Percentiles rank a stretch among this genome's conserved stretches.
phyloP scores from a whole-genome alignment of 2,329 filamentous ascomycete species.

The Diaporthe sp. region DNA sequence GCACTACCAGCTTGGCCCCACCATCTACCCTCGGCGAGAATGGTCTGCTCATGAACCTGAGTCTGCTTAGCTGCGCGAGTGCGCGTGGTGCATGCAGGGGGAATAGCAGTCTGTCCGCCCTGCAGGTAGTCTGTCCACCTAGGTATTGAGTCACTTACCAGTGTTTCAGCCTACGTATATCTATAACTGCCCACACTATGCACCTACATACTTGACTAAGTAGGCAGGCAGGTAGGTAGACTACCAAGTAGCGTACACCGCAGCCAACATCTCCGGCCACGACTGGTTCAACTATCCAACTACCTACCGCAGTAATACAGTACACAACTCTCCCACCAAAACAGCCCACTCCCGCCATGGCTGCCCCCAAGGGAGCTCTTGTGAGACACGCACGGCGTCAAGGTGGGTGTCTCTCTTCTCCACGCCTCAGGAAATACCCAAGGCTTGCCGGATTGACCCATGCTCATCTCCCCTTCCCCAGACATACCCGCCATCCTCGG shows the following conservation, averaged over 20 bases:
- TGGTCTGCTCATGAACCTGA: not conserved
- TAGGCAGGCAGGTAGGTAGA: too few species aligned
- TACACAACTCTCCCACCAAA: too few species aligned
- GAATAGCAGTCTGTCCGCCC: too few species aligned
- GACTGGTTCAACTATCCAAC: too few species aligned
- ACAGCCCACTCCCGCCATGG: not conserved
- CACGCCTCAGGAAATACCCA: slow-evolving; percentile 19
- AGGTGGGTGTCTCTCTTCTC: slow-evolving; percentile 55
- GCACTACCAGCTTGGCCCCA: not conserved
- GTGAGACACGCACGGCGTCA: slow-evolving; percentile 72
- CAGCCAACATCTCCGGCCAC: not conserved
- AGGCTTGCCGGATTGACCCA: not conserved
- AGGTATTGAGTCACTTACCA: too few species aligned
- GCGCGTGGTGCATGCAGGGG: not conserved
- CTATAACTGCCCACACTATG: not conserved
- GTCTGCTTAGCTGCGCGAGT: slow-evolving; percentile 3
- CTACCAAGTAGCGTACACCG: too few species aligned
- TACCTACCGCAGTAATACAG: too few species aligned
- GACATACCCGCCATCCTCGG: slow-evolving; percentile 85
- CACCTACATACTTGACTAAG: not conserved
- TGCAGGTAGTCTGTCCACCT: too few species aligned
- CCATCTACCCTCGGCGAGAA: not conserved
- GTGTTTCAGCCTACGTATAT: not conserved
- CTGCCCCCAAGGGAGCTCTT: slow-evolving; percentile 40
- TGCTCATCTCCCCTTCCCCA: slow-evolving; percentile 50